Evolutionary conservation across 768 basidiomycete genomes (phyloP), one percentile per base, ranked within the genome.

Genomic region (Mycena crocata): DNA sequence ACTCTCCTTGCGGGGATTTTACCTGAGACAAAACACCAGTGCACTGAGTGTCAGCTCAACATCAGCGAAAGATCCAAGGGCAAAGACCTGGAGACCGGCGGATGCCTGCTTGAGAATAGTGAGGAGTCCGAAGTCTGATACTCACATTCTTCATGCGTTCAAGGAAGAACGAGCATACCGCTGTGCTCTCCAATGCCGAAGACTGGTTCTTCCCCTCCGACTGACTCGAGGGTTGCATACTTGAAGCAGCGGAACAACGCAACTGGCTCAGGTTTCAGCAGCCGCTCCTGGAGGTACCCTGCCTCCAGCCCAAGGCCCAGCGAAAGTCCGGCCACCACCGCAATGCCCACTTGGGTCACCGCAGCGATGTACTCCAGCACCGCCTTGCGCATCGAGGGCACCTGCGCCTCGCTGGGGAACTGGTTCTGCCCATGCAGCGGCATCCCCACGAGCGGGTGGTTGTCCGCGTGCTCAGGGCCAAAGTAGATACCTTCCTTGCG

Each of bases 401-500:
- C 60, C 50, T 61, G 60, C 7, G 23, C 49, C 40, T 44, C 50
- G 23, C 23, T 21, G 13, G 51, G 60, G 32, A 54, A 62, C 19
- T 54, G 51, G 30, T 62, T 45, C 42, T 54, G 37, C 26, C 48
- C 46, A 28, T 60, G 58, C 13, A 58, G 57, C 32, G 57, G 57
- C 57, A 46, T 58, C 23, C 57, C 59, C 46, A 32, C 21, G 21
- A 51, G 59, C 24, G 49, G 48, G 39, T 60, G 59, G 37, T 50
- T 37, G 35, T 48, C 59, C 12, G 56, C 52, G 46, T 56, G 46
- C 56, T 71, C 70, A 6, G 68, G 68, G 5, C 63, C 63, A 44
- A 71, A 62, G 50, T 70, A 68, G 5, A 66, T 48, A n/a, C 70
- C 70, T 54, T 64, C 69, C 57, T 71, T 69, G 45, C 28, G 56